A percentile compares a stretch with the other conserved stretches of the same genome.
Conservation (phyloP, 1,284 basidiomycete species). For the Fereydounia khargensis region DNA sequence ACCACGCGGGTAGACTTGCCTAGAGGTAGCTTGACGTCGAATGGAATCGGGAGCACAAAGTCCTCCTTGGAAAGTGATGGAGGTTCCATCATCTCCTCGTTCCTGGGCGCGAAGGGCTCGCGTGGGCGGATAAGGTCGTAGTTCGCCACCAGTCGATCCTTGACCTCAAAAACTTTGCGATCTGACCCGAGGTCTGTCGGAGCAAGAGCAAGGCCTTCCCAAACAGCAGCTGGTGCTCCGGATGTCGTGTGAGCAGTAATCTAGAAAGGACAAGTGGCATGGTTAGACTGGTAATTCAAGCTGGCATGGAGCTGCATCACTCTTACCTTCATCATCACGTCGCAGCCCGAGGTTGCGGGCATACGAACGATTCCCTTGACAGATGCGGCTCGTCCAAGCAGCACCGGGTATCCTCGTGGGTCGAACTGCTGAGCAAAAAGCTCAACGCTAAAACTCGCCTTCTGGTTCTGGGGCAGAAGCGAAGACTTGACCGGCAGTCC, state of each 20-base stretch:
- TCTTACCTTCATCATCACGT: slow-evolving; percentile 34
- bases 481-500: slow-evolving; percentile 14
- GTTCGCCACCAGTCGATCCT: slow-evolving; percentile 29
- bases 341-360: slow-evolving; percentile 26
- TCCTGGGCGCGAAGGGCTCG: slow-evolving; percentile 22
- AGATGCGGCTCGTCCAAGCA: slow-evolving; percentile 30
- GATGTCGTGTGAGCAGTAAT: slow-evolving; percentile 44
- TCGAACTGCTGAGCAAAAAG: slow-evolving; percentile 40
- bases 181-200: slow-evolving; percentile 33
- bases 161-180: slow-evolving; percentile 35
- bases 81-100: slow-evolving; percentile 29
- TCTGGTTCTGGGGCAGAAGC: slow-evolving; percentile 18
- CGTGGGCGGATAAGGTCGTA: slow-evolving; percentile 26
- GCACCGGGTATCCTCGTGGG: slow-evolving; percentile 41
- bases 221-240: slow-evolving; percentile 44
- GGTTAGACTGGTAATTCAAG: neutral
- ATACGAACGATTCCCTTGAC: slow-evolving; percentile 37
- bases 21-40: slow-evolving; percentile 41
- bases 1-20: slow-evolving; percentile 42
- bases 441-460: slow-evolving; percentile 45
- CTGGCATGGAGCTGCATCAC: neutral
- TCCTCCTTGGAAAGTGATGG: slow-evolving; percentile 29
- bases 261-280: slow-evolving; percentile 2
- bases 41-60: slow-evolving; percentile 35
- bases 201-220: slow-evolving; percentile 43